These are phyloP conservation scores for Rhododendron kiyosumense DNA, from an alignment of 148 eudicot genomes.

Conservation along the genomic window DNA sequence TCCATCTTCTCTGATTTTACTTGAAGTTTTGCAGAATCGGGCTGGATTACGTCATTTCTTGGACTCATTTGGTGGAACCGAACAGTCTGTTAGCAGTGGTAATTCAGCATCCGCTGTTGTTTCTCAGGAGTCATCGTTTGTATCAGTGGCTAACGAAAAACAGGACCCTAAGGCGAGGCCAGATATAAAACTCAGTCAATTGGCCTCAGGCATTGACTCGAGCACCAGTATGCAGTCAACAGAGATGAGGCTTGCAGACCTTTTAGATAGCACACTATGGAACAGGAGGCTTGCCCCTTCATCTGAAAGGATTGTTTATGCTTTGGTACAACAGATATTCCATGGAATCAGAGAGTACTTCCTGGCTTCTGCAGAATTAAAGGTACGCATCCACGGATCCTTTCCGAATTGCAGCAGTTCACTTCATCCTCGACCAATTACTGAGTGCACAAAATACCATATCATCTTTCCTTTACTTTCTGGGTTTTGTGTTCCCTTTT, in stretches of 20 bases:
- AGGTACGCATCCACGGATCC: conserved; percentile 37
- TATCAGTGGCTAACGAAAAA: conserved; percentile 40
- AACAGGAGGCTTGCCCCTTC: conserved; percentile 96
- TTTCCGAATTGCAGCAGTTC: not conserved
- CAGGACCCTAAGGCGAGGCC: conserved; percentile 48
- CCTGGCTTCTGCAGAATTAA: conserved; percentile 87
- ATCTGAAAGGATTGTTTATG: conserved; percentile 94
- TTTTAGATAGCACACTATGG: conserved; percentile 94
- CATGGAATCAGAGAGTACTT: conserved; percentile 97
- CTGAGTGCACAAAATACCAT: not conserved
- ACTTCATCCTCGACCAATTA: not conserved
- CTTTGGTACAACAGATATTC: conserved; percentile 94
- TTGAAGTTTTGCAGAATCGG: conserved; percentile 64
- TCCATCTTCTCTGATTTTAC: conserved; percentile 1
- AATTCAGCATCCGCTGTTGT: conserved; percentile 30
- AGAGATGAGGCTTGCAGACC: conserved; percentile 94
- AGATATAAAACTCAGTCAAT: conserved; percentile 54
- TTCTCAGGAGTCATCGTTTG: conserved; percentile 53
- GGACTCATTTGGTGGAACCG: conserved; percentile 91
- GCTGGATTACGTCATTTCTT: conserved; percentile 95
- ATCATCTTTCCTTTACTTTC: not conserved
- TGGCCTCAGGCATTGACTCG: conserved; percentile 56
- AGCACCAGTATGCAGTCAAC: conserved; percentile 50
- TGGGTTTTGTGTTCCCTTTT: not conserved
- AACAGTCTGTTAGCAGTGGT: conserved; percentile 41